A percentile compares a stretch with the other conserved stretches of the same genome.
phyloP scores from a whole-genome alignment of 2,329 filamentous ascomycete species.

The Fusarium sp. region DNA sequence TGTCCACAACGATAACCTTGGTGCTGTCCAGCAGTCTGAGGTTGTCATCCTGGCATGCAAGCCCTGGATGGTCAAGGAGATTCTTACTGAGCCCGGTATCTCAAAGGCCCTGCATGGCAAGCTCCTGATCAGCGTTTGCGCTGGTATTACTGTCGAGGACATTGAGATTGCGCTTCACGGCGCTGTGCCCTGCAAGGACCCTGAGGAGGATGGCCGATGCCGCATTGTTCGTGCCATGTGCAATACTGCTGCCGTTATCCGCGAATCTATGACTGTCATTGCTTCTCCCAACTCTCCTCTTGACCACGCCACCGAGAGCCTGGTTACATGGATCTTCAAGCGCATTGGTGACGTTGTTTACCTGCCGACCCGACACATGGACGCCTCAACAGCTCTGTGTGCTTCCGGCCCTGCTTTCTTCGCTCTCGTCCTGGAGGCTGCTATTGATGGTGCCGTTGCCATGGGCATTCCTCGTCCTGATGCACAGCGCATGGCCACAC shows the following conservation, averaged over 20 bases:
- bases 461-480: slow-evolving; percentile 80
- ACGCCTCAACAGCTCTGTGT: slow-evolving; percentile 78
- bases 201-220: slow-evolving; percentile 62
- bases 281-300: slow-evolving; percentile 70
- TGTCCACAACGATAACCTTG: slow-evolving; percentile 77
- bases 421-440: slow-evolving; percentile 77
- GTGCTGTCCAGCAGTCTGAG: slow-evolving; percentile 74
- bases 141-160: slow-evolving; percentile 77
- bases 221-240: slow-evolving; percentile 83
- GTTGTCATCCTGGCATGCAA: slow-evolving; percentile 85
- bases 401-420: slow-evolving; percentile 82
- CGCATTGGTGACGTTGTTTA: slow-evolving; percentile 77
- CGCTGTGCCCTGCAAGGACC: slow-evolving; percentile 59
- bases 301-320: slow-evolving; percentile 60
- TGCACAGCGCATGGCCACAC: slow-evolving; percentile 80
- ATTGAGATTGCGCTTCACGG: slow-evolving; percentile 74
- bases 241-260: slow-evolving; percentile 82
- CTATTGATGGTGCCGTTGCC: slow-evolving; percentile 80
- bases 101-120: slow-evolving; percentile 79
- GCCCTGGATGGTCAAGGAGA: slow-evolving; percentile 75
- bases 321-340: slow-evolving; percentile 82
- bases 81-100: slow-evolving; percentile 76
- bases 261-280: slow-evolving; percentile 86
- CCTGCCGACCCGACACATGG: slow-evolving; percentile 75
- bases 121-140: slow-evolving; percentile 82